Evolutionary conservation across 306 rosid genomes (phyloP).

Genomic region (Prosopis cineraria): DNA sequence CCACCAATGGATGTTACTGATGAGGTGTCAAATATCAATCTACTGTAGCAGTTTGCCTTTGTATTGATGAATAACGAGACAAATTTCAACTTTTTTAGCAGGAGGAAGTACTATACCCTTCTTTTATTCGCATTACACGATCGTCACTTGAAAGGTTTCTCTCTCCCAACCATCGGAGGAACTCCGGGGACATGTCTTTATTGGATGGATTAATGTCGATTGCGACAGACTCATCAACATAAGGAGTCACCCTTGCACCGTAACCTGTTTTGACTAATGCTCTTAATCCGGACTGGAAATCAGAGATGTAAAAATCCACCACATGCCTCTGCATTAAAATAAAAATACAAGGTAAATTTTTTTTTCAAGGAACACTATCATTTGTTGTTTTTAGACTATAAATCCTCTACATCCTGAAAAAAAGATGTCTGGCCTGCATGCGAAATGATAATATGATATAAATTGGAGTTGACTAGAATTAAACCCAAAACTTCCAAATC

Average conservation of each 20-base stretch:
- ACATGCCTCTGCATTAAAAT: conserved; percentile 70
- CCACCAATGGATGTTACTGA: neutral
- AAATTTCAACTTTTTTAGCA: conserved; percentile 14
- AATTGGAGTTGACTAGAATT: neutral
- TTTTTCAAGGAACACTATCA: neutral
- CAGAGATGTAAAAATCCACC: conserved; percentile 94
- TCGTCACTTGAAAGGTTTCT: conserved; percentile 91
- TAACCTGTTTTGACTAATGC: conserved; percentile 92
- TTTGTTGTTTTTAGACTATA: neutral
- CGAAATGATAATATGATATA: neutral
- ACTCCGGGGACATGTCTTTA: conserved; percentile 80
- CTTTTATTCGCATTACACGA: conserved; percentile 82
- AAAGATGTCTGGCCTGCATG: neutral
- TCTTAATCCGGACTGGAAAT: conserved; percentile 95
- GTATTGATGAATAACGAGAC: neutral
- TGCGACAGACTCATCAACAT: conserved; percentile 77
- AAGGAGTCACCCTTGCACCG: conserved; percentile 92
- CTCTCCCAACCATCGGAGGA: conserved; percentile 79
- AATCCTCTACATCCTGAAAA: neutral
- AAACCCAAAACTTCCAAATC: neutral
- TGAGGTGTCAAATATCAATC: neutral
- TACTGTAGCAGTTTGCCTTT: conserved; percentile 14
- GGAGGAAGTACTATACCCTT: conserved; percentile 68
- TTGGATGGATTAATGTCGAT: conserved; percentile 74
- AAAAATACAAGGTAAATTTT: neutral